Base-by-base conservation (phyloP, 306 rosid species). In the Sophora flavescens region DNA sequence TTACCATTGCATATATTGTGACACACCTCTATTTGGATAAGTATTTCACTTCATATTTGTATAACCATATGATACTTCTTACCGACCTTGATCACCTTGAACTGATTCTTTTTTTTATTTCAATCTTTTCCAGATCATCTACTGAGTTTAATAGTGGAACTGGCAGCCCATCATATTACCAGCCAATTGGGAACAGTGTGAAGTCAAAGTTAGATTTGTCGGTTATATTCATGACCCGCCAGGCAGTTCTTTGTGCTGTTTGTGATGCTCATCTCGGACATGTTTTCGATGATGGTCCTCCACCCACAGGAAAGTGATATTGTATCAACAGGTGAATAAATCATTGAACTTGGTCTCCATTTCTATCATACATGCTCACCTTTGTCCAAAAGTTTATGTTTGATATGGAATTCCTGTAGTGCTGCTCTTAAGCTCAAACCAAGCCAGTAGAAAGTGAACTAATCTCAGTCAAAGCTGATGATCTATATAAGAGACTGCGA, bases 81-180 rank as follows among this genome's bases (percentile, higher is more conserved):
- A 47, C 15, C 70, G 51, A 10, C 32, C 16, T 30, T 8, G n/a
- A 12, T 57, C 54, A 16, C 41, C 63, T 26, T 38, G 17, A 41
- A 17, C 32, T 17, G 35, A 71, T 56, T 7, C n/a, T 60, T 6
- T 74, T 10, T 11, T n/a, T 54, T 35, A 39, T n/a, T n/a, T n/a
- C n/a, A n/a, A n/a, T 86, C n/a, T 69, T 53, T 70, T 63, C 45
- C 82, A 94, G 98, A 83, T 94, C 98, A 71, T 91, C 96, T 7
- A 86, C 97, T 6, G 91, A 94, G 84, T 94, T 91, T 39, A 86
- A 92, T 42, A 91, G 98, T 79, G 97, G 98, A 76, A 94, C 98
- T 42, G 98, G 98, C 26, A 91, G 98, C 97, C 98, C 97, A 47
- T 94, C 98, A 41, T 94, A 94, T 88, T 89, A 87, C 88, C 88